Evolutionary conservation across 108 stramenopile genomes (phyloP).

Genomic region (Stephanodiscus triporus): DNA sequence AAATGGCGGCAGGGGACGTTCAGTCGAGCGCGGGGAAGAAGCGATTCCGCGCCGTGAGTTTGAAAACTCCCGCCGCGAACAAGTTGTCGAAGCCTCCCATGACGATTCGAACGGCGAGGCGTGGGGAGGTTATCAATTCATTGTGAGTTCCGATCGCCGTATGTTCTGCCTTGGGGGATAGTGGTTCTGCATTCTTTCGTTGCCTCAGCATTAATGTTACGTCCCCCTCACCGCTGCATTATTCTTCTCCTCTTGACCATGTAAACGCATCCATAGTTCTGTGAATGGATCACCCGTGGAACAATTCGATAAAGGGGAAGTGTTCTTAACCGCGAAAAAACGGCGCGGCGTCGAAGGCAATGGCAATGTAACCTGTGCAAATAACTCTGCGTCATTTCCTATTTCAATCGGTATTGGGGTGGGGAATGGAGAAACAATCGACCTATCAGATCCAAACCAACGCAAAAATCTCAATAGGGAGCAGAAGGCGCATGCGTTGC

Average conservation of each 20-base stretch:
- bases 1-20: slow-evolving; percentile 21
- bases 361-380: slow-evolving; percentile 11
- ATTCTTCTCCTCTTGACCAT: background rate
- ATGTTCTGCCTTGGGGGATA: background rate
- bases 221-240: background rate
- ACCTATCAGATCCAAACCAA: slow-evolving; percentile 61
- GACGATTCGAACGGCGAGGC: slow-evolving; percentile 60
- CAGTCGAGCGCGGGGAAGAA: slow-evolving; percentile 22
- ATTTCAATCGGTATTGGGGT: slow-evolving; percentile 64
- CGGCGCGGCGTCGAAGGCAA: slow-evolving; percentile 33
- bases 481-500: slow-evolving; percentile 63
- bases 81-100: slow-evolving; percentile 26
- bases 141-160: slow-evolving; percentile 20
- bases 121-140: slow-evolving; percentile 63
- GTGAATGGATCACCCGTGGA: slow-evolving; percentile 75
- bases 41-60: slow-evolving; percentile 23
- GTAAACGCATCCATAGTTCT: slow-evolving; percentile 42
- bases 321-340: slow-evolving; percentile 79
- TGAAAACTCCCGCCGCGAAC: slow-evolving; percentile 52
- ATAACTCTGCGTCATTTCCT: slow-evolving; percentile 17
- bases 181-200: background rate
- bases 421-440: slow-evolving; percentile 71
- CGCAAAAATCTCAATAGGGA: slow-evolving; percentile 54
- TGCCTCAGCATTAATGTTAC: slow-evolving; percentile 2
- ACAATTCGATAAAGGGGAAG: slow-evolving; percentile 57